phyloP scores from a whole-genome alignment of 805 yeast species.

The Kazachstania psychrophila region DNA sequence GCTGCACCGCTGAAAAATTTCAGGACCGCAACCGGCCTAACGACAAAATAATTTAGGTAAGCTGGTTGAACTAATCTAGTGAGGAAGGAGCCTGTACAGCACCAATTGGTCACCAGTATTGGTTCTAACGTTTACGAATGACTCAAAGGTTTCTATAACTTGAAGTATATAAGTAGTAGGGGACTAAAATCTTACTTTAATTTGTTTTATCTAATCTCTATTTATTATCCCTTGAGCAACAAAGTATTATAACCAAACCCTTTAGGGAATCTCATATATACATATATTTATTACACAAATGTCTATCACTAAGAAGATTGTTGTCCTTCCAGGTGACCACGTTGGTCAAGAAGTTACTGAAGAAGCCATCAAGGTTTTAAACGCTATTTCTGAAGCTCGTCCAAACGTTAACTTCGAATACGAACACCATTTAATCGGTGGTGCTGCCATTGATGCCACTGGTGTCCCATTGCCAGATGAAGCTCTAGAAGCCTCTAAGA shows the following conservation, averaged over 20 bases:
- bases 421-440: constrained; percentile 84
- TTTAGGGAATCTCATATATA: not conserved
- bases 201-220: too few species aligned
- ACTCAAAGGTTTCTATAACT: not conserved
- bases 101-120: too few species aligned
- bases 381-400: constrained; percentile 57
- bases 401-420: constrained; percentile 60
- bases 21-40: not conserved
- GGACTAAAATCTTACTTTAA: too few species aligned
- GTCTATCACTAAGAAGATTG: constrained; percentile 51
- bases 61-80: too few species aligned
- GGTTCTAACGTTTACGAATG: too few species aligned
- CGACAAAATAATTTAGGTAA: too few species aligned
- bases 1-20: not conserved
- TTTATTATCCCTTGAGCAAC: too few species aligned
- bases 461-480: constrained; percentile 87
- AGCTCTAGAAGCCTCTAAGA: constrained; percentile 72
- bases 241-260: too few species aligned
- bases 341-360: constrained; percentile 84
- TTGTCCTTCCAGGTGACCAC: constrained; percentile 93
- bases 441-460: constrained; percentile 96
- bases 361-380: constrained; percentile 87
- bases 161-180: not conserved
- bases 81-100: too few species aligned
- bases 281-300: not conserved